A percentile compares a stretch with the other conserved stretches of the same genome.
Conservation (phyloP, 305 asterid species). For the Solanum hybrid region DNA sequence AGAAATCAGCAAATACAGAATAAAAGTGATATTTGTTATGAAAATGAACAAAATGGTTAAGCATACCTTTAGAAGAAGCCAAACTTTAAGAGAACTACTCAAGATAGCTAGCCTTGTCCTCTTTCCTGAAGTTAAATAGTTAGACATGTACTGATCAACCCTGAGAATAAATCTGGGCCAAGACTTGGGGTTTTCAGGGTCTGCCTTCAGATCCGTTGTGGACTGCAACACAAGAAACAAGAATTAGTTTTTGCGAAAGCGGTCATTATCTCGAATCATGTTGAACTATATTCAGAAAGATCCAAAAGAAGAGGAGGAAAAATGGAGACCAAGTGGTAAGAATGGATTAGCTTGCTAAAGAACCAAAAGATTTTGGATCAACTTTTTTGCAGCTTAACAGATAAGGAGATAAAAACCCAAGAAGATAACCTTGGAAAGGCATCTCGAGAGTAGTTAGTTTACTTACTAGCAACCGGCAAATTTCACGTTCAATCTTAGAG, state of each 20-base stretch:
- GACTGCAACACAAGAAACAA: constrained; percentile 40
- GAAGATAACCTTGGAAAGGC: neutral
- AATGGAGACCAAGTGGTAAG: neutral
- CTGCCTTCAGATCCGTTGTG: constrained; percentile 55
- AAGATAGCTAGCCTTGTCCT: constrained; percentile 76
- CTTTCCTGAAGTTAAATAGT: constrained; percentile 83
- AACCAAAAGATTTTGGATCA: neutral
- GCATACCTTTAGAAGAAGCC: constrained; percentile 91
- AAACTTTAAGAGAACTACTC: constrained; percentile 96
- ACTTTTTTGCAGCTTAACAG: neutral
- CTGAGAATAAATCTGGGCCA: constrained; percentile 88
- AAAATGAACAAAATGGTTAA: neutral
- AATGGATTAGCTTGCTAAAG: neutral
- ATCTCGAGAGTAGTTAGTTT: neutral
- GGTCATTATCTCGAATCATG: neutral
- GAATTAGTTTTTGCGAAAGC: neutral
- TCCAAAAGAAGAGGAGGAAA: neutral
- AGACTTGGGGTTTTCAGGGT: constrained; percentile 64
- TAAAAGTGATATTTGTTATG: neutral
- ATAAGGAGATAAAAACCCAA: neutral
- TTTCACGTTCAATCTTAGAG: constrained; percentile 92
- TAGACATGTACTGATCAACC: constrained; percentile 91
- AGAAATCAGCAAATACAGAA: neutral
- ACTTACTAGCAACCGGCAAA: constrained; percentile 80
- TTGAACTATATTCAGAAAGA: neutral